Conservation (phyloP, 2,329 filamentous ascomycete genomes). For the Penicillium expansum region DNA sequence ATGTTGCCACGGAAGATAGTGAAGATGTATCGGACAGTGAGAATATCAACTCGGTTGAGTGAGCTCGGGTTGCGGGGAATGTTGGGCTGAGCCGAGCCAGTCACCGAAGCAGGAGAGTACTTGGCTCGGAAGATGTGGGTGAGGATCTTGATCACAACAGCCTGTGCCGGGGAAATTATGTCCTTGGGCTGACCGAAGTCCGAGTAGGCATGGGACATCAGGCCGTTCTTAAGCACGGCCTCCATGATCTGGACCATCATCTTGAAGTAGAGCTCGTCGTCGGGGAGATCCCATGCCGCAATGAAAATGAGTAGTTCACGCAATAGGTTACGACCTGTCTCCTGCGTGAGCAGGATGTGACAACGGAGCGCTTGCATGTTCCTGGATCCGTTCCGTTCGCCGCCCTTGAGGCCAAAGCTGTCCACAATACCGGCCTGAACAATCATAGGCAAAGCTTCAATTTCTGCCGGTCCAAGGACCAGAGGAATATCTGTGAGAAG, state of each 20-base stretch:
- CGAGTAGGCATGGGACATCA: conserved; percentile 90
- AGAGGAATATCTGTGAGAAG: conserved; percentile 90
- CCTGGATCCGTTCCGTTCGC: conserved; percentile 56
- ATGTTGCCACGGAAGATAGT: conserved; percentile 89
- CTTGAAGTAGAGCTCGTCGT: conserved; percentile 92
- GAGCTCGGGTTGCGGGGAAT: conserved; percentile 57
- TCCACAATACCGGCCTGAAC: conserved; percentile 93
- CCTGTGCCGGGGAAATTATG: conserved; percentile 92
- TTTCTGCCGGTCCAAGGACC: conserved; percentile 89
- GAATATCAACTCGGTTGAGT: conserved; percentile 55
- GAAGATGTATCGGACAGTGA: conserved; percentile 83
- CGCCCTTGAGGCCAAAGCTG: conserved; percentile 68
- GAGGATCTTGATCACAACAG: conserved; percentile 84
- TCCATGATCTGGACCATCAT: conserved; percentile 96
- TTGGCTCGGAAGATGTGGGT: conserved; percentile 80
- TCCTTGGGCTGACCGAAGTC: conserved; percentile 90
- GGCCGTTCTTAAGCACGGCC: conserved; percentile 80
- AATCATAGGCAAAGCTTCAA: conserved; percentile 95
- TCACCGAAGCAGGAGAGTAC: conserved; percentile 48
- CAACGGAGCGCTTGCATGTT: conserved; percentile 89
- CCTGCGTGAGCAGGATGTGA: conserved; percentile 82
- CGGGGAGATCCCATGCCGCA: conserved; percentile 92
- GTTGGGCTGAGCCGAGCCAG: conserved; percentile 53
- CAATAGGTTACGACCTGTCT: conserved; percentile 84
- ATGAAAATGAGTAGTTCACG: conserved; percentile 93